Conservation (phyloP, 75 land plant genomes). For the Adiantum capillusveneris region DNA sequence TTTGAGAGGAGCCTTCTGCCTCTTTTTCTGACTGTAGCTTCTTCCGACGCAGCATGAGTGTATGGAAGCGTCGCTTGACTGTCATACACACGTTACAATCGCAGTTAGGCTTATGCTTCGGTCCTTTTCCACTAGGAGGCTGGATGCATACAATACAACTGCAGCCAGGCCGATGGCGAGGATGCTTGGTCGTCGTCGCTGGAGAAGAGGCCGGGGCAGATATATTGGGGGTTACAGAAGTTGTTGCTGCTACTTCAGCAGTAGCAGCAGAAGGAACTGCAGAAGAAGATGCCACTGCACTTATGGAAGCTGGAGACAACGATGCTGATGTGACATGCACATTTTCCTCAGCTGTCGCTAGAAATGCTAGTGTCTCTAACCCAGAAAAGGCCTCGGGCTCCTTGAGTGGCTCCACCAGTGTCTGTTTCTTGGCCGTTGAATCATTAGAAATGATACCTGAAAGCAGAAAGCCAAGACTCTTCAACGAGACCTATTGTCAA, state of each 20-base stretch:
- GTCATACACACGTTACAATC: conserved; percentile 40
- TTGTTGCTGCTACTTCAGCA: no score
- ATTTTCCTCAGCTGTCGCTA: background rate
- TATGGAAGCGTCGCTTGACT: conserved; percentile 39
- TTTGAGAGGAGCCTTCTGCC: conserved; percentile 19
- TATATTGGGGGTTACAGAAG: no score
- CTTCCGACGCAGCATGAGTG: conserved; percentile 43
- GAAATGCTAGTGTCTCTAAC: background rate
- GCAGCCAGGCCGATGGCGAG: conserved; percentile 49
- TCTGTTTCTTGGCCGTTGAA: background rate
- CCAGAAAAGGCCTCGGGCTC: background rate
- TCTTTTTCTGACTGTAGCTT: conserved; percentile 42
- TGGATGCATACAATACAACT: conserved; percentile 53
- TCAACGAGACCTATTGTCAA: no score
- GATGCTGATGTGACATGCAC: background rate
- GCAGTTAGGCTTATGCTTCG: conserved; percentile 44
- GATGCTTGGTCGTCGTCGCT: conserved; percentile 48
- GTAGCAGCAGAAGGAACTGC: no score
- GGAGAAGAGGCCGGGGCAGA: conserved; percentile 13
- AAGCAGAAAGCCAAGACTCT: no score
- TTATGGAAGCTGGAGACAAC: background rate
- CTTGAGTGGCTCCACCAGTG: background rate
- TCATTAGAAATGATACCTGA: background rate
- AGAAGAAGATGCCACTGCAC: no score
- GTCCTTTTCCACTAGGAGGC: conserved; percentile 53